A percentile compares a stretch with the other conserved stretches of the same genome.
These are phyloP conservation scores for Nitzschia sp. DNA, from an alignment of 108 stramenopile genomes.

Conservation along the genomic window DNA sequence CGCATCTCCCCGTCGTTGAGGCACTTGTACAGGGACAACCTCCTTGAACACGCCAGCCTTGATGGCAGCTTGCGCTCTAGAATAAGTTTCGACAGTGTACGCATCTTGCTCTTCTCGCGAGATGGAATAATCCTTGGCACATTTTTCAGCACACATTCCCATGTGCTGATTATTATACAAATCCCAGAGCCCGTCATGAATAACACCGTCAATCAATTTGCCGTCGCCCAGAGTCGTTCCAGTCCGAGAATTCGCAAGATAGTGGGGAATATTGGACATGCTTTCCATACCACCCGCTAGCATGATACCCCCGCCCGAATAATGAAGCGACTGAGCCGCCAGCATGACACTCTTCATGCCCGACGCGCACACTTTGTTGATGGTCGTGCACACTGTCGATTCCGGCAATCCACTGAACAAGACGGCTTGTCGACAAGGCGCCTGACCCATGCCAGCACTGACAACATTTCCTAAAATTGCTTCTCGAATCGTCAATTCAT, in stretches of 20 bases:
- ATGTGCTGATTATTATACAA: slow-evolving; percentile 96
- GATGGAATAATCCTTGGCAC: slow-evolving; percentile 75
- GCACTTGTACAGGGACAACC: slow-evolving; percentile 71
- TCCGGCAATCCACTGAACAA: slow-evolving; percentile 57
- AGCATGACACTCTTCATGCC: slow-evolving; percentile 94
- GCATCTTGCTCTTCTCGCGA: slow-evolving; percentile 95
- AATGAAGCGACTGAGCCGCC: slow-evolving; percentile 74
- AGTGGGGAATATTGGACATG: slow-evolving; percentile 97
- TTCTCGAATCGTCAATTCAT: slow-evolving; percentile 79
- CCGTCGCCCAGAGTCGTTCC: slow-evolving; percentile 77
- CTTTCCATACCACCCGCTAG: slow-evolving; percentile 96
- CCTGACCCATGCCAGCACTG: slow-evolving; percentile 94
- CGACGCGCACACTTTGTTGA: slow-evolving; percentile 97
- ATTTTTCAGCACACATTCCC: slow-evolving; percentile 96
- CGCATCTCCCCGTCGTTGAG: slow-evolving; percentile 56
- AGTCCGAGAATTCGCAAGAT: slow-evolving; percentile 68
- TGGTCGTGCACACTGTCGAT: slow-evolving; percentile 64
- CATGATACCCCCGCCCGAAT: slow-evolving; percentile 49
- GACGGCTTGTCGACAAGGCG: slow-evolving; percentile 89
- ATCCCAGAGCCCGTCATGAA: slow-evolving; percentile 97
- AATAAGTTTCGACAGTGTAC: slow-evolving; percentile 87
- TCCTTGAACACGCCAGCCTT: slow-evolving; percentile 80
- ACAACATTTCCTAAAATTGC: slow-evolving; percentile 96
- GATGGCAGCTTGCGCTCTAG: slow-evolving; percentile 70
- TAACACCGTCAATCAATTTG: slow-evolving; percentile 78